These are phyloP conservation scores for Fusarium sp. DNA, from an alignment of 2,329 filamentous ascomycete genomes.

Conservation along the genomic window DNA sequence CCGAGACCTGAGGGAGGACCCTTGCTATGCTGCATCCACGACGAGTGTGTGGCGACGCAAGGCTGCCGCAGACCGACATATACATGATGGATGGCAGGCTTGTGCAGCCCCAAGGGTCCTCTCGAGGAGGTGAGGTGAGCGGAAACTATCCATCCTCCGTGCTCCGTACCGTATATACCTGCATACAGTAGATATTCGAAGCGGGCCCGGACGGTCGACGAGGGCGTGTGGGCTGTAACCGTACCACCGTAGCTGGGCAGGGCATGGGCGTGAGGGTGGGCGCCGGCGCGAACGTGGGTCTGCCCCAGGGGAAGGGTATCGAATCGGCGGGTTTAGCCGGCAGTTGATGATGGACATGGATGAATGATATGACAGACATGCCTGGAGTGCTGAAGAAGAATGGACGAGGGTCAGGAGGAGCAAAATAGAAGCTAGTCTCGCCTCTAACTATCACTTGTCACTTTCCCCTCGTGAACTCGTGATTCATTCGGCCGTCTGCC, in stretches of 20 bases:
- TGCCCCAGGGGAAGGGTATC: slow-evolving; percentile 38
- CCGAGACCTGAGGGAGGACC: slow-evolving; percentile 18
- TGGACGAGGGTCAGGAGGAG: slow-evolving; percentile 7
- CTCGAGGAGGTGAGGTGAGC: neutral
- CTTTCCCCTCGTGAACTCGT: slow-evolving; percentile 12
- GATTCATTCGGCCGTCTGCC: slow-evolving; percentile 17
- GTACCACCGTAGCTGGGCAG: slow-evolving; percentile 19
- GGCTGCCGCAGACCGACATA: slow-evolving; percentile 9
- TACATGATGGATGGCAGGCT: slow-evolving; percentile 9
- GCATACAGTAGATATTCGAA: neutral
- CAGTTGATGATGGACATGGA: slow-evolving; percentile 9
- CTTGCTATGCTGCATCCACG: slow-evolving; percentile 29
- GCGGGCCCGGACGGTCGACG: slow-evolving; percentile 9
- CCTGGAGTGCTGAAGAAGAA: slow-evolving; percentile 25
- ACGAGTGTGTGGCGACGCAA: slow-evolving; percentile 17
- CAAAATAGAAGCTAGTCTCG: slow-evolving; percentile 15
- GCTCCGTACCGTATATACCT: neutral
- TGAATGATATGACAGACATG: slow-evolving; percentile 21
- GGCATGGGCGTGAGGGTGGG: neutral
- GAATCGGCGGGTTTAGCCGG: slow-evolving; percentile 36
- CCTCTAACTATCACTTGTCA: slow-evolving; percentile 34
- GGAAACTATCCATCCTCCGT: neutral
- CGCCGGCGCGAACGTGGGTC: slow-evolving; percentile 20
- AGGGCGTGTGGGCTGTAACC: slow-evolving; percentile 16
- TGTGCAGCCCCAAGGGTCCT: slow-evolving; percentile 19